These are phyloP conservation scores for Wallemia mellicola DNA, from an alignment of 1,284 basidiomycete genomes.

Conservation along the genomic window DNA sequence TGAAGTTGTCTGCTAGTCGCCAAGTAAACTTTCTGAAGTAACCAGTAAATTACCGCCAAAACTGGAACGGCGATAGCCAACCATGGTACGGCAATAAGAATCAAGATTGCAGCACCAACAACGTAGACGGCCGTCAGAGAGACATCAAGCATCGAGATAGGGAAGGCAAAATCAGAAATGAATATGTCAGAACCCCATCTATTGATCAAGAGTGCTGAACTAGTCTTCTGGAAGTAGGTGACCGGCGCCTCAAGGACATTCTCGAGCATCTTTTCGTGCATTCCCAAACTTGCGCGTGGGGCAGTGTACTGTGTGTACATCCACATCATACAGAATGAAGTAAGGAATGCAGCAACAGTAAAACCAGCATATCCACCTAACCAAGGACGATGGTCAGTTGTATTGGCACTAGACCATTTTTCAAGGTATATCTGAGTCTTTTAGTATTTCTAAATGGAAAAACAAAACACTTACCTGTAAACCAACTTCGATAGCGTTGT, in stretches of 20 bases:
- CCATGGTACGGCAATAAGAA: constrained; percentile 8
- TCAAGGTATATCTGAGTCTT: constrained; percentile 4
- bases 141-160: constrained; percentile 6
- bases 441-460: background rate
- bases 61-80: constrained; percentile 3
- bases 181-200: constrained; percentile 3
- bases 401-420: constrained; percentile 5
- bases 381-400: constrained; percentile 3
- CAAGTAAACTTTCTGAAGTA: constrained; percentile 7
- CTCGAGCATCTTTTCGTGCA: constrained; percentile 4
- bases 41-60: constrained; percentile 2
- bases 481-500: background rate
- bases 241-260: constrained; percentile 5
- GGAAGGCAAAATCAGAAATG: constrained; percentile 8
- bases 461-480: background rate
- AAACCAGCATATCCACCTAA: constrained; percentile 9
- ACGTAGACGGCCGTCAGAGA: background rate
- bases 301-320: constrained; percentile 2
- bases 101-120: constrained; percentile 8
- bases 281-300: constrained; percentile 1
- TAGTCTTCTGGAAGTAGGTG: constrained; percentile 6
- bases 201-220: constrained; percentile 5
- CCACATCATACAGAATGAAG: constrained; percentile 5
- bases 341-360: constrained; percentile 5
- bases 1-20: constrained; percentile 6